These are phyloP conservation scores for Pueraria montana DNA, from an alignment of 306 rosid species.

Conservation along the genomic window DNA sequence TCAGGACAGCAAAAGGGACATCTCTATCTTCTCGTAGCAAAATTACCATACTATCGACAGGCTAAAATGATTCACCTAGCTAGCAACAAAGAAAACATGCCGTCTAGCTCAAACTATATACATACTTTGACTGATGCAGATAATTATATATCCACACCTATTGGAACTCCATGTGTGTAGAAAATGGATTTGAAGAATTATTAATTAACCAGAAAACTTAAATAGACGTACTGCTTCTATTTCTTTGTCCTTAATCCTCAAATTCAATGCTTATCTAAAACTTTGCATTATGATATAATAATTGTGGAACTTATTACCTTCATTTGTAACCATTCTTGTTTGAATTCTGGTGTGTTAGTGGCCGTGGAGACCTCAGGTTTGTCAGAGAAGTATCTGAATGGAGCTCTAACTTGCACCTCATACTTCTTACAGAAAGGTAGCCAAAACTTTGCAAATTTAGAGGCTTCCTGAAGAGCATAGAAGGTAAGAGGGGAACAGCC, in stretches of 20 bases:
- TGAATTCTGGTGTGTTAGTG: slow-evolving; percentile 39
- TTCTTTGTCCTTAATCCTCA: not conserved
- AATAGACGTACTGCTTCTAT: no score
- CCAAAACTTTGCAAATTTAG: slow-evolving; percentile 70
- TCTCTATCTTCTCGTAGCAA: no score
- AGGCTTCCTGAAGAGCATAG: slow-evolving; percentile 68
- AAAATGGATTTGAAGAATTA: no score
- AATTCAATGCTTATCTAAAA: not conserved
- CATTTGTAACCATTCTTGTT: slow-evolving; percentile 54
- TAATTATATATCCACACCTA: no score
- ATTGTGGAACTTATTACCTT: slow-evolving; percentile 58
- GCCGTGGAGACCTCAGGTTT: not conserved
- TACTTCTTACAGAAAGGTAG: slow-evolving; percentile 72
- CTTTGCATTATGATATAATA: not conserved
- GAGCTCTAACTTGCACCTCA: slow-evolving; percentile 64
- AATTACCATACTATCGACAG: no score
- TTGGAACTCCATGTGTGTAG: no score
- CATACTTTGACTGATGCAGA: no score
- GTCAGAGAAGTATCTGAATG: slow-evolving; percentile 59
- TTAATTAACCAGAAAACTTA: no score
- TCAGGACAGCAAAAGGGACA: no score
- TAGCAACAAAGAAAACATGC: no score
- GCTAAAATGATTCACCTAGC: no score
- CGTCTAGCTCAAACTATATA: no score
- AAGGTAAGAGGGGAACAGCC: slow-evolving; percentile 66